Base-by-base conservation (phyloP, 495 filamentous ascomycete species). In the Aspergillus sclerotiicarbonarius region DNA sequence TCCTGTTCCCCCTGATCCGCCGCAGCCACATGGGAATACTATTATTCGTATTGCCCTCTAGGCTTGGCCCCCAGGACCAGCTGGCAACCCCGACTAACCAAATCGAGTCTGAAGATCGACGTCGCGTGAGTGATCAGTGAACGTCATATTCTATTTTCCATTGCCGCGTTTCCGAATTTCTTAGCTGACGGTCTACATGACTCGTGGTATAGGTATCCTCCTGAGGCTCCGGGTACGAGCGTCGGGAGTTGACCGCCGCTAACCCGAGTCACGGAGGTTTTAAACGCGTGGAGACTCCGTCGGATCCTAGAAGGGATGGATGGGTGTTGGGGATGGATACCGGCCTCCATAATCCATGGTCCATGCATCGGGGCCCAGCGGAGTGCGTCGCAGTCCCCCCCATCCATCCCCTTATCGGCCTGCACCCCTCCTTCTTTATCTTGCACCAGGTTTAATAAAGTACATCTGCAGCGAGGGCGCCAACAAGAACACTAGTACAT, bases 51-150 rank as follows among this genome's bases (percentile, higher is more conserved):
- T 6, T 32, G 9, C 47, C 37, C 9, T n/a, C 37, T 41, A 16
- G 1, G 1, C 32, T 50, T 32, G 47, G 47, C 47, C 29, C 47
- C 47, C 25, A 21, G 7, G 15, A 32, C 18, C 18, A 20, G 21
- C 44, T 47, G 18, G 44, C 12, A 50, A 49, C 3, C 18, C 46
- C 18, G 29, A n/a, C 46, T 49, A 25, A 50, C 25, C 29, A 31
- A 7, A 31, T 33, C n/a, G 47, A n/a, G 25, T 5, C 25, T 32
- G 47, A 50, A 18, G 47, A 50, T 50, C 47, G 47, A 50, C 47
- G 47, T 18, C 47, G 47, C 47, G 47, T 50, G 47, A 31, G 47
- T 50, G 13, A 29, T 16, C 47, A 31, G 47, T 50, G 13, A 29
- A 29, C 47, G 25, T 50, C 31, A 31, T 31, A 16, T 50, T 50